A percentile compares a stretch with the other conserved stretches of the same genome.
phyloP scores from a whole-genome alignment of 805 yeast genomes.

The Hanseniaspora mollemarum region DNA sequence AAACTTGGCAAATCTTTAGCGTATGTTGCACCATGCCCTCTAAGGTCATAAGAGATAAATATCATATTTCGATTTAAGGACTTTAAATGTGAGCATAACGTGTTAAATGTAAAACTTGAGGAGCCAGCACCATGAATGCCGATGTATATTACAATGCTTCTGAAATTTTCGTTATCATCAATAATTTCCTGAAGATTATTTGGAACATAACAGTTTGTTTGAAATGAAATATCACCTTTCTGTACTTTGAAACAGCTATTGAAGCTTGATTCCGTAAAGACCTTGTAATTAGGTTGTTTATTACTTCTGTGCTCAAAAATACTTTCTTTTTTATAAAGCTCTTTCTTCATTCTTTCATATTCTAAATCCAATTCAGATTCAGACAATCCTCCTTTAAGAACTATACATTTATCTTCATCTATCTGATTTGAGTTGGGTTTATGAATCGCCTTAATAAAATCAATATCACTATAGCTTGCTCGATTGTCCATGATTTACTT shows the following conservation, averaged over 20 bases:
- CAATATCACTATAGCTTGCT: no score
- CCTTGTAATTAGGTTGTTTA: not conserved
- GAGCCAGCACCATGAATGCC: conserved; percentile 97
- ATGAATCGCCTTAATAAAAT: no score
- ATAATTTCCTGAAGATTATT: not conserved
- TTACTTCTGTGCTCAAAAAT: not conserved
- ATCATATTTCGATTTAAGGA: conserved; percentile 23
- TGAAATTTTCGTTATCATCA: not conserved
- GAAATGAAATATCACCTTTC: conserved; percentile 27
- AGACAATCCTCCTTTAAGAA: not conserved
- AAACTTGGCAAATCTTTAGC: conserved; percentile 22
- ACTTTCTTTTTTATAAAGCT: not conserved
- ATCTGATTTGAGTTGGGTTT: not conserved
- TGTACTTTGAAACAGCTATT: not conserved
- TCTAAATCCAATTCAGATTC: not conserved
- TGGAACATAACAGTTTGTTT: conserved; percentile 43
- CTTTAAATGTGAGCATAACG: conserved; percentile 33
- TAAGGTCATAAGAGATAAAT: conserved; percentile 52
- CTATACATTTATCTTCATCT: not conserved
- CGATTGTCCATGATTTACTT: no score
- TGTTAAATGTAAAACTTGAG: conserved; percentile 64
- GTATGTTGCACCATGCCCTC: conserved; percentile 68
- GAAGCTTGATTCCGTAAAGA: not conserved
- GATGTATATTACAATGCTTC: conserved; percentile 40
- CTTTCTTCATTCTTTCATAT: conserved; percentile 1